Percentiles rank a stretch among this genome's conserved stretches.
Evolutionary conservation across 208 protist genomes (phyloP).

Genomic region (Leptomonas pyrrhocoris): DNA sequence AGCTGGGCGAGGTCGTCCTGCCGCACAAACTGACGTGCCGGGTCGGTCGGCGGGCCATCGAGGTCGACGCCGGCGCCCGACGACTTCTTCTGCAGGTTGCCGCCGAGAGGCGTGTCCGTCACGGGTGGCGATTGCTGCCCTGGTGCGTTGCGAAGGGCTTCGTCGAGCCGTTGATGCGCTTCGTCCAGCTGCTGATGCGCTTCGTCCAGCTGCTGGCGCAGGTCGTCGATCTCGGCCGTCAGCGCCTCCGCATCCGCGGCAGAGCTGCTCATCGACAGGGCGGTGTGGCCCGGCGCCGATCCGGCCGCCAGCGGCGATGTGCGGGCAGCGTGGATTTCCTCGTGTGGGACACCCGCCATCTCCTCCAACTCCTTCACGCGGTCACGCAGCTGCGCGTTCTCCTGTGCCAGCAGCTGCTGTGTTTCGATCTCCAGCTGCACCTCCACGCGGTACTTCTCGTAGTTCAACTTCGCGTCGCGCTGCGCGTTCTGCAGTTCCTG

Average conservation of each 20-base stretch:
- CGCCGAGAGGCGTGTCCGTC: background rate
- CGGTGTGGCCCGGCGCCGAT: background rate
- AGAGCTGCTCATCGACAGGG: background rate
- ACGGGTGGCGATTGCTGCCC: background rate
- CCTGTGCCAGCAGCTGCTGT: constrained; percentile 32
- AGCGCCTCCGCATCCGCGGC: constrained; percentile 8
- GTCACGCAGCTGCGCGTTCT: constrained; percentile 30
- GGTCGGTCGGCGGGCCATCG: background rate
- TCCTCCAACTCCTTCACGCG: constrained; percentile 19
- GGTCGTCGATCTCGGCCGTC: constrained; percentile 15
- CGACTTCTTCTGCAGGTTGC: background rate
- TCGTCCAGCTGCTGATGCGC: constrained; percentile 7
- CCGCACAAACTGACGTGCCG: constrained; percentile 11
- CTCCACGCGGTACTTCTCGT: constrained; percentile 34
- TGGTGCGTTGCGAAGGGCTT: background rate
- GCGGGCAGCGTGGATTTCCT: background rate
- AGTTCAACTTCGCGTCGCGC: constrained; percentile 34
- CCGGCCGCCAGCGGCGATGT: background rate
- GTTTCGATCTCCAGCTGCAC: constrained; percentile 31
- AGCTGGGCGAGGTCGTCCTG: constrained; percentile 20
- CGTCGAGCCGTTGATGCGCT: background rate
- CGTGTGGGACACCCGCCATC: background rate
- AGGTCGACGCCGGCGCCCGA: background rate
- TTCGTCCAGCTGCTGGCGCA: constrained; percentile 2
- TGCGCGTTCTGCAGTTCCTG: constrained; percentile 25